These are phyloP conservation scores for Podospora conica DNA, from an alignment of 495 filamentous ascomycete species.

Conservation along the genomic window DNA sequence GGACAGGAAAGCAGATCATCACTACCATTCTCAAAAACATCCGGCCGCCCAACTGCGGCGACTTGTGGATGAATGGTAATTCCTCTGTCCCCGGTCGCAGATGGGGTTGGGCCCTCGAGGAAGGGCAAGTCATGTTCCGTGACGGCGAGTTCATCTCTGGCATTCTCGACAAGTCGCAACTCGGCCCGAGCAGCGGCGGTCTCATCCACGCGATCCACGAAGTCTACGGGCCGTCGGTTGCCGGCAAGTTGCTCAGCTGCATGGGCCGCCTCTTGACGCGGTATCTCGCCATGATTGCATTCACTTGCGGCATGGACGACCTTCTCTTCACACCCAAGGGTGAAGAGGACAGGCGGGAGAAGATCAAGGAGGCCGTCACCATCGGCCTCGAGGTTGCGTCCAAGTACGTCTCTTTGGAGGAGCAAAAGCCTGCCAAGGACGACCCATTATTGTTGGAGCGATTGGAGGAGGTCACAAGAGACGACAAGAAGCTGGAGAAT, in stretches of 20 bases:
- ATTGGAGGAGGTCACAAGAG: conserved; percentile 83
- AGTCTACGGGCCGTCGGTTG: conserved; percentile 78
- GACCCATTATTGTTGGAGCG: conserved; percentile 67
- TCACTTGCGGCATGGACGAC: conserved; percentile 97
- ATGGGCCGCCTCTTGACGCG: conserved; percentile 85
- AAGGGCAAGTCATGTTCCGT: conserved; percentile 75
- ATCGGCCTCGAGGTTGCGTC: conserved; percentile 78
- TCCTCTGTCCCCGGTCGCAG: conserved; percentile 67
- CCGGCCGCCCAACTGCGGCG: conserved; percentile 62
- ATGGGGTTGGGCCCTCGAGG: conserved; percentile 59
- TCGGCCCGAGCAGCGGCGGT: conserved; percentile 81
- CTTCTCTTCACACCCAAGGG: conserved; percentile 77
- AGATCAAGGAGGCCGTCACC: conserved; percentile 58
- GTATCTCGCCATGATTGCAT: conserved; percentile 85
- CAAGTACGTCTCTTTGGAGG: conserved; percentile 85
- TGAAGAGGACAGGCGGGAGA: conserved; percentile 62
- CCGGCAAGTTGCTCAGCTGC: conserved; percentile 80
- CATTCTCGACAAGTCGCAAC: conserved; percentile 92
- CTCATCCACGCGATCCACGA: conserved; percentile 91
- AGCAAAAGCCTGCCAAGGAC: conserved; percentile 48
- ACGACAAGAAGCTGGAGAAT: conserved; percentile 81
- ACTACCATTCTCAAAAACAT: conserved; percentile 93
- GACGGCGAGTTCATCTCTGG: conserved; percentile 83
- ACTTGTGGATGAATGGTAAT: conserved; percentile 71
- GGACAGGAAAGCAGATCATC: conserved; percentile 98